Evolutionary conservation across 2,329 filamentous ascomycete species (phyloP).

Genomic region (Pyrenochaeta sp.): DNA sequence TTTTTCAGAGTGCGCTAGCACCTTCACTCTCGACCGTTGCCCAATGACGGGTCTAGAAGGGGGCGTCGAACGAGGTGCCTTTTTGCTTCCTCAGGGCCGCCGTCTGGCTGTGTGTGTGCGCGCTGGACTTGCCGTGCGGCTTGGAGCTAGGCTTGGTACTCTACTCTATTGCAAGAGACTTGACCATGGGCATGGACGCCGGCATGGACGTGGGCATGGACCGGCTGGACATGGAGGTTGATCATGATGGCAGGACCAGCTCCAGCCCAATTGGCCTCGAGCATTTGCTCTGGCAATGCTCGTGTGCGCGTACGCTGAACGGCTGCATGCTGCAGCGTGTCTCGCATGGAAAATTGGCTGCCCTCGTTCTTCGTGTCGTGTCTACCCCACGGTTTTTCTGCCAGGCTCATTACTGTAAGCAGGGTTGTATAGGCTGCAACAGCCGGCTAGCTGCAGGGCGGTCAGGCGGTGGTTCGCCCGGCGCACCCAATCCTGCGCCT

Average conservation of each 20-base stretch:
- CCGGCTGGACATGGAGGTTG: no score
- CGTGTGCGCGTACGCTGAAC: conserved; percentile 28
- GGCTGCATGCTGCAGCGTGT: conserved; percentile 29
- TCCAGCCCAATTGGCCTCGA: conserved; percentile 30
- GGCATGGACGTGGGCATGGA: background rate
- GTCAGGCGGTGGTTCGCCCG: conserved; percentile 31
- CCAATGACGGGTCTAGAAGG: conserved; percentile 42
- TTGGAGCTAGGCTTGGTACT: conserved; percentile 30
- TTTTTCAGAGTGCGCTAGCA: conserved; percentile 46
- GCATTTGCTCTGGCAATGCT: conserved; percentile 23
- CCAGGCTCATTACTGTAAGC: conserved; percentile 36
- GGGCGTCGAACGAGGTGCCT: conserved; percentile 33
- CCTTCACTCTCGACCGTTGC: conserved; percentile 38
- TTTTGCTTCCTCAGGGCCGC: conserved; percentile 26
- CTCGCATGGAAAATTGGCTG: conserved; percentile 41
- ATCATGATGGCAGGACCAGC: no score
- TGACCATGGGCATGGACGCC: no score
- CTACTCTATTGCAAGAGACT: no score
- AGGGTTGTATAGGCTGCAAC: conserved; percentile 23
- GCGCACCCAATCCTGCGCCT: conserved; percentile 33
- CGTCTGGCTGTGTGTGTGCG: conserved; percentile 22
- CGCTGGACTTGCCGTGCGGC: conserved; percentile 25
- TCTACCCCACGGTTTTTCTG: conserved; percentile 51
- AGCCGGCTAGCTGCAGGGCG: conserved; percentile 28
- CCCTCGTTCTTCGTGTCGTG: no score